These are phyloP conservation scores for Dispira simplex DNA, from an alignment of 192 early-diverging fungal genomes.

Conservation along the genomic window DNA sequence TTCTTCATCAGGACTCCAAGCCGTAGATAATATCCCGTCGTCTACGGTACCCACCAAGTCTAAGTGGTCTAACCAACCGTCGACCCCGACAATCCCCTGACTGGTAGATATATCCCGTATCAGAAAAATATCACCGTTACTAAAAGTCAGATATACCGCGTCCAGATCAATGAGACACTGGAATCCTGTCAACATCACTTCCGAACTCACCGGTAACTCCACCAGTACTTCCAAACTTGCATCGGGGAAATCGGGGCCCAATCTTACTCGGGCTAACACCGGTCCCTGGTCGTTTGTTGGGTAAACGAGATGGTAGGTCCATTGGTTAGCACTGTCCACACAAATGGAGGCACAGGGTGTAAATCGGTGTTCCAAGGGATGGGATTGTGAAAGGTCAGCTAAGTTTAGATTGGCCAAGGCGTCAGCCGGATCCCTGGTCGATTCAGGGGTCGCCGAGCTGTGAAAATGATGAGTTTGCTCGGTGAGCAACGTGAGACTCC, in stretches of 20 bases:
- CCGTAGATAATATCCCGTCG: conserved; percentile 48
- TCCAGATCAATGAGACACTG: conserved; percentile 35
- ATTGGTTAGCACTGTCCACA: background rate
- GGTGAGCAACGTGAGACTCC: too few species aligned
- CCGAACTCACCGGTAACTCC: conserved; percentile 15
- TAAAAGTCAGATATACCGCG: conserved; percentile 31
- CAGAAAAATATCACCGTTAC: conserved; percentile 40
- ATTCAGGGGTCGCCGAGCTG: too few species aligned
- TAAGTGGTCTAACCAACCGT: conserved; percentile 20
- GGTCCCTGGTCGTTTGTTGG: background rate
- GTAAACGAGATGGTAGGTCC: background rate
- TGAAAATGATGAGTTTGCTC: too few species aligned
- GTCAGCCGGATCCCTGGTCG: too few species aligned
- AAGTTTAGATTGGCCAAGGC: too few species aligned
- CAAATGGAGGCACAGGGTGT: background rate
- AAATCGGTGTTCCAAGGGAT: too few species aligned
- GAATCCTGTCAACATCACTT: conserved; percentile 27
- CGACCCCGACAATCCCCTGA: conserved; percentile 24
- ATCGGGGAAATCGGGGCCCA: background rate
- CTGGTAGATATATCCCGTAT: background rate
- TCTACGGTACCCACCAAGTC: conserved; percentile 63
- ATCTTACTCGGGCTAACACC: background rate
- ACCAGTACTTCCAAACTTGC: background rate
- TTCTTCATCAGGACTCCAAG: conserved; percentile 86
- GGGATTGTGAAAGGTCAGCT: too few species aligned